Evolutionary conservation across 2,329 filamentous ascomycete species (phyloP), one percentile per base, ranked within the genome.

Genomic region (Aspergillus sojae): DNA sequence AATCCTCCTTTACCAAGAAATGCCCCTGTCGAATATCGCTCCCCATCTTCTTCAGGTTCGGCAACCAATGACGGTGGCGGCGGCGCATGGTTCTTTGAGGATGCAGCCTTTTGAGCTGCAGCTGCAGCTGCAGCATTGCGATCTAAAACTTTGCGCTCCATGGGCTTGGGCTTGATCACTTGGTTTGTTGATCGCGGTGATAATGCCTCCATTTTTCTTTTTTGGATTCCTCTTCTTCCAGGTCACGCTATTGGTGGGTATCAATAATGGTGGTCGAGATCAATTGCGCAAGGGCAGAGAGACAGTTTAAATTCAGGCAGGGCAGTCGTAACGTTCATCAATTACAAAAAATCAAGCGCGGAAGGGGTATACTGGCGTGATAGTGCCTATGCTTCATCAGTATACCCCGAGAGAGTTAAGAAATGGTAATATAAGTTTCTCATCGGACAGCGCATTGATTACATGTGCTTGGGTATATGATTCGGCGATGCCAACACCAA

Each of bases 1-100:
- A 84, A 84, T 0, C 82, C 82, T 43, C 82, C 82, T 70, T 83
- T 83, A 0, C 82, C 82, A 21, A 84, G 69, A 60, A 82, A 82
- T 30, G 67, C 74, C 12, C 82, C 82, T 1, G 79, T 81, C 3
- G 76, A 68, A 64, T 83, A 84, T 64, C 75, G 76, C 68, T 84
- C 81, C 23, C 77, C 78, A 60, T 78, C 72, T 36, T 77, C 74
- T 23, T 75, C 80, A 5, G 82, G 82, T 64, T 84, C 82, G 32
- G 73, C 69, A 14, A 84, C 77, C 55, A 79, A 67, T 14, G 78
- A 64, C 28, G 82, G 81, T 14, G 82, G 82, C 41, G 80, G 78
- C 54, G 79, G 75, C 48, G 80, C 80, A 77, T 83, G 80, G 64
- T 77, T 81, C 69, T 79, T 80, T 7, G 76, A 74, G 1, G 75